Evolutionary conservation across 2,329 filamentous ascomycete species (phyloP), one percentile per base, ranked within the genome.

Genomic region (Stemphylium vesicarium): DNA sequence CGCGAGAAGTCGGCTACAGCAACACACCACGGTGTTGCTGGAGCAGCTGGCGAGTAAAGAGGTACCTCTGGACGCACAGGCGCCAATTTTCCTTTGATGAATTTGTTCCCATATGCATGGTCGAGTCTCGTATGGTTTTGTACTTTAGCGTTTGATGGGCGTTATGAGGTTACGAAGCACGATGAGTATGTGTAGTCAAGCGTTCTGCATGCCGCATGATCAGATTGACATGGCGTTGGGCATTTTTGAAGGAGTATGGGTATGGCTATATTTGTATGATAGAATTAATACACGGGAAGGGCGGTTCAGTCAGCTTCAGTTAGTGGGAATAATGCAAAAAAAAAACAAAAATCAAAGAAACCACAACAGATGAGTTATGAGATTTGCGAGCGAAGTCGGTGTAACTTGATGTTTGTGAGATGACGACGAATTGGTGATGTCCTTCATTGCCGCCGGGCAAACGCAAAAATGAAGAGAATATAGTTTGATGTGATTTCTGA

Each of bases 1-100:
- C 73, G 72, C 20, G 65, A 70, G 53, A 60, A 67, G 52, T 72
- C 72, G n/a, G 68, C 70, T 16, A 42, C 50, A 11, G 70, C 74
- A 18, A 62, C 65, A 26, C 69, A 75, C 50, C 73, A 75, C 41
- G 73, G 72, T 16, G 47, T 67, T 49, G 74, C 74, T 13, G 74
- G 72, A 33, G 73, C 74, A 11, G 60, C 50, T 31, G 73, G 73
- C 36, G 71, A 76, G 60, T 76, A 50, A 66, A 31, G 7, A 39
- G 16, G n/a, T 9, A 4, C 16, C 13, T 41, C 32, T 12, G 5
- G 22, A 8, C 5, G 22, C 22, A 24, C 22, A 66, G 36, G 7
- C 22, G 16, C 12, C 13, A 3, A 22, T 10, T 41, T 36, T 12
- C 18, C 13, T 36, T 36, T 12, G 35, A 31, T 4, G 6, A 31